phyloP scores from a whole-genome alignment of 352 stramenopile species.

The Pythium coloratum region DNA sequence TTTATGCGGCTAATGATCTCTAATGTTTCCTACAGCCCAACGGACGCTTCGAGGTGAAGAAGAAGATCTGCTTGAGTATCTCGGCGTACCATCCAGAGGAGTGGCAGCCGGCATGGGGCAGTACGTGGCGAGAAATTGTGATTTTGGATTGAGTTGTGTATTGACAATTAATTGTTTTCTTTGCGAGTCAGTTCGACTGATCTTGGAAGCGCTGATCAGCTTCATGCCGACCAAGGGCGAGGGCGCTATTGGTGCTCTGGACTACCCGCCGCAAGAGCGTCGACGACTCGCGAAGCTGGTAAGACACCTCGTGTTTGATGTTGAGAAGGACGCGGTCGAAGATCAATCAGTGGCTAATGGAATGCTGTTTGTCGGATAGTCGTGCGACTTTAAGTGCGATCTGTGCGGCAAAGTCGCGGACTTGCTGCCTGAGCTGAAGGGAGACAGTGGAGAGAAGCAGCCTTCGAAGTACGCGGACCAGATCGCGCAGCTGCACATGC shows the following conservation, averaged over 20 bases:
- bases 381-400: conserved; percentile 74
- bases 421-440: conserved; percentile 61
- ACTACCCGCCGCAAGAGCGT: conserved; percentile 70
- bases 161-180: background rate
- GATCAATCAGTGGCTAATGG: conserved; percentile 5
- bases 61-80: conserved; percentile 99
- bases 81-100: conserved; percentile 97
- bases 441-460: conserved; percentile 21
- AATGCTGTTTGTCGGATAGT: conserved; percentile 36
- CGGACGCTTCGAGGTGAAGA: conserved; percentile 96
- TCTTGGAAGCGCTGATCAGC: conserved; percentile 97
- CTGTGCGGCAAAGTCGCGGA: conserved; percentile 66
- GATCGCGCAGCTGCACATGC: conserved; percentile 81
- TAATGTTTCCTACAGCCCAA: conserved; percentile 77
- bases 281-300: conserved; percentile 67
- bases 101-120: conserved; percentile 94
- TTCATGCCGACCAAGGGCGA: conserved; percentile 94
- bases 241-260: conserved; percentile 78
- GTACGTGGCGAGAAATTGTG: conserved; percentile 26
- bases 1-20: background rate
- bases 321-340: background rate
- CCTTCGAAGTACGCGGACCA: conserved; percentile 77
- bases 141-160: background rate
- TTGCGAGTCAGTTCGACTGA: conserved; percentile 86
- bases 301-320: background rate